A percentile compares a stretch with the other conserved stretches of the same genome.
These are phyloP conservation scores for Sporobolomyces roseus DNA, from an alignment of 768 basidiomycete species.

Conservation along the genomic window DNA sequence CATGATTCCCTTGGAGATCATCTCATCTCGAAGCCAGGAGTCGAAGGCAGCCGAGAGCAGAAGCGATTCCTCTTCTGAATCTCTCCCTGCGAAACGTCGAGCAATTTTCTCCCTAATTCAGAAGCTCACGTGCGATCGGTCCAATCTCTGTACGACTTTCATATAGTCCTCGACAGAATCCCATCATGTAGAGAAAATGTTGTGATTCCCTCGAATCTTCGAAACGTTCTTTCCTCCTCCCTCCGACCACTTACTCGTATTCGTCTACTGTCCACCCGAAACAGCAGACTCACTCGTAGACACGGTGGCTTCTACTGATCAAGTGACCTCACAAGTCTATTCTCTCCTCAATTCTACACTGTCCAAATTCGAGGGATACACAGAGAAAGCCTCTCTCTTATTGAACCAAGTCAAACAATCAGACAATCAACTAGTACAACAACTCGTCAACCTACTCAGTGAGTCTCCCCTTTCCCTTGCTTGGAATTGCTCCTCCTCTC, in stretches of 20 bases:
- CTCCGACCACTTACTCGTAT: background rate
- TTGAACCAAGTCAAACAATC: background rate
- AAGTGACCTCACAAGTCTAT: background rate
- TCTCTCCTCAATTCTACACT: background rate
- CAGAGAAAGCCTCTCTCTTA: background rate
- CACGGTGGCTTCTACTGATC: background rate
- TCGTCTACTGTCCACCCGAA: no score
- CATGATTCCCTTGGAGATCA: no score
- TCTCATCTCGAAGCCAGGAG: no score
- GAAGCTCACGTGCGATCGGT: no score
- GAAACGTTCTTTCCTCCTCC: background rate
- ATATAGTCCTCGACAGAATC: no score
- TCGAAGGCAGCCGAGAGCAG: no score
- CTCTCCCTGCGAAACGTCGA: no score
- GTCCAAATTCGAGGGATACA: background rate
- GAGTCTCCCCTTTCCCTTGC: background rate
- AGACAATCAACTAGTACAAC: conserved; percentile 2
- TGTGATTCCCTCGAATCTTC: no score
- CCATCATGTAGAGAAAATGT: no score
- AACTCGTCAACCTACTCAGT: background rate
- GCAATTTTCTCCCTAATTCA: no score
- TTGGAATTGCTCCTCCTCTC: background rate
- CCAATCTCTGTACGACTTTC: no score
- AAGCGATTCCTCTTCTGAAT: no score
- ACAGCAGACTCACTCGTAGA: background rate